Percentiles rank a stretch among this genome's conserved stretches.
These are phyloP conservation scores for Aspergillus niger DNA, from an alignment of 2,329 filamentous ascomycete genomes.

Conservation along the genomic window DNA sequence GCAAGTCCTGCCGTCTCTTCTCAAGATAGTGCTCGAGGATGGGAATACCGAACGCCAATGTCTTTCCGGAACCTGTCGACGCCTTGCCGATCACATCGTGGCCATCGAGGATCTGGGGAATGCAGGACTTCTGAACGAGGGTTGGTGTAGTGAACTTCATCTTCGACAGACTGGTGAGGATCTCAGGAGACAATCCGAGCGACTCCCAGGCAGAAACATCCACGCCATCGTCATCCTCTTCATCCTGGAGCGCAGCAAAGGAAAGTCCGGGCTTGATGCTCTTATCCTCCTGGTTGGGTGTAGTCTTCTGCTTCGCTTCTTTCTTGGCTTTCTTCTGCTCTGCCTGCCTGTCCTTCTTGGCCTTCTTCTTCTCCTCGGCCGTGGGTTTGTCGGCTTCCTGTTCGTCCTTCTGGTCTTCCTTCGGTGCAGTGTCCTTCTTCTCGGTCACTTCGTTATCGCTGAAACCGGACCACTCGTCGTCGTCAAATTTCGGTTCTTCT, in stretches of 20 bases:
- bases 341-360: constrained; percentile 28
- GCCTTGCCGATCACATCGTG: constrained; percentile 96
- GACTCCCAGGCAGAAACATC: constrained; percentile 74
- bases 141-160: constrained; percentile 82
- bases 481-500: constrained; percentile 43
- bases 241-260: constrained; percentile 42
- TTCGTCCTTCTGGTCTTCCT: constrained; percentile 15
- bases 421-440: constrained; percentile 16
- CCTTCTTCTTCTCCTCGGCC: constrained; percentile 25
- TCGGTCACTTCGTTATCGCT: constrained; percentile 51
- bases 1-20: constrained; percentile 30
- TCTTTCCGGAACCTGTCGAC: constrained; percentile 95
- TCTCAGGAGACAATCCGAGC: constrained; percentile 70
- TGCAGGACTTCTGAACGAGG: constrained; percentile 74
- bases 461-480: constrained; percentile 68
- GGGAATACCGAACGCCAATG: constrained; percentile 89
- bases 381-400: constrained; percentile 19
- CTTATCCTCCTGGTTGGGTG: constrained; percentile 36
- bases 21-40: constrained; percentile 83
- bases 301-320: constrained; percentile 31
- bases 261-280: constrained; percentile 37
- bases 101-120: constrained; percentile 79
- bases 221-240: constrained; percentile 62
- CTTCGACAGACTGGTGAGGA: constrained; percentile 73
- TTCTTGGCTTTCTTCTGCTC: constrained; percentile 20